A percentile compares a stretch with the other conserved stretches of the same genome.
These are phyloP conservation scores for Agaricus blazei DNA, from an alignment of 768 basidiomycete species.

Conservation along the genomic window DNA sequence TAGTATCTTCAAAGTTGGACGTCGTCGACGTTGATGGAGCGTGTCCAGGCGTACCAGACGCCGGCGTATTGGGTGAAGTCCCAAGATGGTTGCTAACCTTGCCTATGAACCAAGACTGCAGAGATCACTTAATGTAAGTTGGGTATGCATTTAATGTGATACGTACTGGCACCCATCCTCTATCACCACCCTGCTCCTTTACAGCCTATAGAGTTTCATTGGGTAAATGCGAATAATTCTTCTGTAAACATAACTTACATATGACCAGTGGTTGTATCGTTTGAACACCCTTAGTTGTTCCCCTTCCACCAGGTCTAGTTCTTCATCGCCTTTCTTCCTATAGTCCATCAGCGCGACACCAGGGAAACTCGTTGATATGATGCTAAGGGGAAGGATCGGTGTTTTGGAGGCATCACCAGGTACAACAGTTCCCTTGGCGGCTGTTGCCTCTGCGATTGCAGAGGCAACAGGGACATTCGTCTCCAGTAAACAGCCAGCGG, in stretches of 20 bases:
- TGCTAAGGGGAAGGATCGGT: conserved; percentile 84
- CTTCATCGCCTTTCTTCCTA: conserved; percentile 88
- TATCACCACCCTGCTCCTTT: conserved; percentile 87
- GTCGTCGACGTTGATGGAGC: conserved; percentile 20
- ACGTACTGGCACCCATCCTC: conserved; percentile 92
- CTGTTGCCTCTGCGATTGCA: conserved; percentile 79
- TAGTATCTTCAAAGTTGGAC: conserved; percentile 30
- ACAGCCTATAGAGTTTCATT: conserved; percentile 58
- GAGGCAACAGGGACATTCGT: conserved; percentile 87
- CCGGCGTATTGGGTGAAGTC: conserved; percentile 41
- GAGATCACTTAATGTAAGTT: neutral
- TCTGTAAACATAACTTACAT: conserved; percentile 43
- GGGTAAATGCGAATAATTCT: conserved; percentile 7
- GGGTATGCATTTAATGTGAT: neutral
- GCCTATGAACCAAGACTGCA: conserved; percentile 90
- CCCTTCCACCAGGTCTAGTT: conserved; percentile 84
- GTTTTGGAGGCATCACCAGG: conserved; percentile 46
- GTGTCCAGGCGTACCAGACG: conserved; percentile 28
- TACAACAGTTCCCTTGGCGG: conserved; percentile 43
- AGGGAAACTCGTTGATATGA: conserved; percentile 97
- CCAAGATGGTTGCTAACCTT: conserved; percentile 58
- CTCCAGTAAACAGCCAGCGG: conserved; percentile 94
- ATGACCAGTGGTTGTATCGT: conserved; percentile 97
- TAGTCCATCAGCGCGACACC: conserved; percentile 97
- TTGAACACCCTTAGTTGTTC: conserved; percentile 92